Conservation (phyloP, 2,329 filamentous ascomycete species). For the Bipolaris zeicola region DNA sequence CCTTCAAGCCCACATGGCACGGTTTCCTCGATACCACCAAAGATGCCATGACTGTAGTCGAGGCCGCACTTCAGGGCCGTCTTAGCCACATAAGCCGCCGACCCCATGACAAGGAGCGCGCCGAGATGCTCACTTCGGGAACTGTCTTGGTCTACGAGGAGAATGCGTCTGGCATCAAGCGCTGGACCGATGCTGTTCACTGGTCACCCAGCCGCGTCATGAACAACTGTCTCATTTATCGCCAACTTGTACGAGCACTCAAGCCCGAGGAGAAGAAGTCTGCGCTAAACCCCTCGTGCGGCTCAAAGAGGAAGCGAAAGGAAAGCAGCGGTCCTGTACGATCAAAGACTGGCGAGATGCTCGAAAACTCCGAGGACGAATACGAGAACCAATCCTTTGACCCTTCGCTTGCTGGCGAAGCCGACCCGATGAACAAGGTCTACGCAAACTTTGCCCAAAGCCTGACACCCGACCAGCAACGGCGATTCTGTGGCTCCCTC, state of each 20-base stretch:
- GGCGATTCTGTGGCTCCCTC: conserved; percentile 76
- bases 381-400: conserved; percentile 40
- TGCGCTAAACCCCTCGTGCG: conserved; percentile 44
- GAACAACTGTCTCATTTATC: conserved; percentile 84
- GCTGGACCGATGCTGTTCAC: conserved; percentile 89
- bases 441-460: conserved; percentile 48
- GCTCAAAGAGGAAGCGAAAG: conserved; percentile 47
- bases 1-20: conserved; percentile 67
- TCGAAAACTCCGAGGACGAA: conserved; percentile 41
- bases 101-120: conserved; percentile 83
- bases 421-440: conserved; percentile 38
- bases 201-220: conserved; percentile 91
- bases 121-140: conserved; percentile 78
- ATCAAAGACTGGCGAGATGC: conserved; percentile 38
- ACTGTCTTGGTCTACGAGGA: conserved; percentile 93
- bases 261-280: conserved; percentile 47
- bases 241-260: conserved; percentile 64
- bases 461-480: conserved; percentile 56
- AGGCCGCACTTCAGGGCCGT: conserved; percentile 73
- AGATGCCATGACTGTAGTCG: conserved; percentile 80
- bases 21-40: conserved; percentile 71
- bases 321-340: conserved; percentile 34
- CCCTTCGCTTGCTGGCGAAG: conserved; percentile 25
- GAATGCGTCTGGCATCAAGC: conserved; percentile 85
- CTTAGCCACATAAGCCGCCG: conserved; percentile 79